Percentiles rank a stretch among this genome's conserved stretches.
These are phyloP conservation scores for Monosporozyma yasuniensis DNA, from an alignment of 805 yeast genomes.

Conservation along the genomic window DNA sequence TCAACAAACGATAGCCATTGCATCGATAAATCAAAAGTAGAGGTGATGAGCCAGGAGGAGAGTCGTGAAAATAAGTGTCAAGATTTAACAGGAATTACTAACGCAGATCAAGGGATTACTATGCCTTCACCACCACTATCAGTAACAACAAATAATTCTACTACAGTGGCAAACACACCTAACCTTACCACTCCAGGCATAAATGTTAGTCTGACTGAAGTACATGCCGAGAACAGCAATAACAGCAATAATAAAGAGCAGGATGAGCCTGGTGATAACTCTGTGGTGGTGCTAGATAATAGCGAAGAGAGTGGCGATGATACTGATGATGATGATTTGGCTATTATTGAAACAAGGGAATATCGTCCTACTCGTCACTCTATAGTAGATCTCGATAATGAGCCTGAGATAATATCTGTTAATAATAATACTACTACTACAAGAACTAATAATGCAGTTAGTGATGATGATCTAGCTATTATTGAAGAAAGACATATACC, in stretches of 20 bases:
- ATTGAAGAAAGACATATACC: constrained; percentile 22
- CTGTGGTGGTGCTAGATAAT: constrained; percentile 19
- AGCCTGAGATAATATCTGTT: constrained; percentile 12
- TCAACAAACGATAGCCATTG: too few species aligned
- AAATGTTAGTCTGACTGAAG: neutral
- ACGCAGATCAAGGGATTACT: neutral
- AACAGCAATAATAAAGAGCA: neutral
- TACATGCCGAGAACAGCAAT: neutral
- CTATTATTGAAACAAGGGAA: constrained; percentile 14
- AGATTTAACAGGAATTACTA: neutral
- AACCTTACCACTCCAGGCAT: neutral
- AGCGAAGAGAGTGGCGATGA: constrained; percentile 19
- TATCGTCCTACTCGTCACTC: constrained; percentile 2
- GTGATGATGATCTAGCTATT: constrained; percentile 27
- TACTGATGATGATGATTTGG: constrained; percentile 17
- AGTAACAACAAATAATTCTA: neutral
- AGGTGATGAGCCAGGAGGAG: neutral
- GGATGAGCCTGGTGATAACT: neutral
- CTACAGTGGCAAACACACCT: neutral
- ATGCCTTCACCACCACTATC: neutral
- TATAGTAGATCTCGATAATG: constrained; percentile 19
- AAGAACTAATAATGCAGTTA: constrained; percentile 9
- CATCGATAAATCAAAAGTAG: too few species aligned
- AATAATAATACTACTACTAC: constrained; percentile 4
- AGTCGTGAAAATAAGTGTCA: neutral